Conservation (phyloP, 192 early-diverging fungal genomes). For the Fimicolochytrium jonesii region DNA sequence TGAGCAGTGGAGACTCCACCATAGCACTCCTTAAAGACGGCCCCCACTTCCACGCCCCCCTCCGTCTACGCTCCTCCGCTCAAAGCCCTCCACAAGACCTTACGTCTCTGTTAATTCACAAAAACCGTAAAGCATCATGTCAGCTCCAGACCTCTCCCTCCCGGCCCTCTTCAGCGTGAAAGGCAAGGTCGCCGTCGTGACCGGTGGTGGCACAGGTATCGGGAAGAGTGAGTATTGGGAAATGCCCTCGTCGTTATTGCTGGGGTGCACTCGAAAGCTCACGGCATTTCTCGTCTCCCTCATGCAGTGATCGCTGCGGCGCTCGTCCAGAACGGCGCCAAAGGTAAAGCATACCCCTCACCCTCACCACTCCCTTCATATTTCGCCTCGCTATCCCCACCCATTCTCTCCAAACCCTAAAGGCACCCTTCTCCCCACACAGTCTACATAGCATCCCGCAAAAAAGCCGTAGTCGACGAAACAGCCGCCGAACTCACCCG, state of each 20-base stretch:
- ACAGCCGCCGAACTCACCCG: conserved; percentile 63
- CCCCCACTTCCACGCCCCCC: too few relatives aligned
- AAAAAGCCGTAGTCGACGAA: conserved; percentile 42
- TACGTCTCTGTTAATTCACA: too few relatives aligned
- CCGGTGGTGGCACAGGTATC: conserved; percentile 62
- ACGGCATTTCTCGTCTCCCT: not conserved
- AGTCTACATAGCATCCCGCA: conserved; percentile 88
- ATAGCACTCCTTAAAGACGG: too few relatives aligned
- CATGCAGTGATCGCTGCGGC: conserved; percentile 58
- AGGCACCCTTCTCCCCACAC: not conserved
- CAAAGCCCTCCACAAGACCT: too few relatives aligned
- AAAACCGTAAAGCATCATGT: too few relatives aligned
- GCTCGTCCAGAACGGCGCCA: conserved; percentile 81
- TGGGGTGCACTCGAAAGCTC: not conserved
- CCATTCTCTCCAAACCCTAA: too few relatives aligned
- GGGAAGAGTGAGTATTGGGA: conserved; percentile 42
- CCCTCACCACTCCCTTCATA: too few relatives aligned
- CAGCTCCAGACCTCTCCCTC: conserved; percentile 17
- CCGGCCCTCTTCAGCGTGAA: conserved; percentile 31
- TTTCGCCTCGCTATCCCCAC: too few relatives aligned
- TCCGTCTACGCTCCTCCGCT: too few relatives aligned
- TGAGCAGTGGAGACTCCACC: too few relatives aligned
- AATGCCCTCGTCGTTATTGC: not conserved
- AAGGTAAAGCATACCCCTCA: too few relatives aligned
- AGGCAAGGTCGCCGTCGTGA: conserved; percentile 78